Evolutionary conservation across 2,329 filamentous ascomycete genomes (phyloP), one percentile per base, ranked within the genome.

Genomic region (Aspergillus chevalieri): DNA sequence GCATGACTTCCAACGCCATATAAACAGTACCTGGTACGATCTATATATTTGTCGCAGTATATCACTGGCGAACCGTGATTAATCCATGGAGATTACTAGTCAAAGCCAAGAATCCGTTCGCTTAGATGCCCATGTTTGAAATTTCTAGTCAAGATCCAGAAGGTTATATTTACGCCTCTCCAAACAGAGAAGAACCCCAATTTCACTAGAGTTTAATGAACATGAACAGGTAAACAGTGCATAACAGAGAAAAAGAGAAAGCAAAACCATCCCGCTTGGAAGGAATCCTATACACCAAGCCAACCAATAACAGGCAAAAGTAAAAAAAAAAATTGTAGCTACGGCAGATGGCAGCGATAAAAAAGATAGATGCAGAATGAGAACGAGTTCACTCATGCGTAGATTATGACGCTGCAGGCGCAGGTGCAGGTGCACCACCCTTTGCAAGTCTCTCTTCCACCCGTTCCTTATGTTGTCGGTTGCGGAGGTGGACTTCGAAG

Each of bases 401-500:
- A 34, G 17, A 14, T 19, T 17, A 34, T 45, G 21, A 34, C 17
- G 33, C 33, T 6, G 47, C 43, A 26, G 51, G 53, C 26, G 33
- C 48, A 21, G 48, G 14, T 6, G 6, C 51, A 30, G 52, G 43
- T 22, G 43, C 47, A 26, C 48, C 55, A 33, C 34, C 52, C 49
- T 67, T 69, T 4, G 64, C 65, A 15, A 77, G 58, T 19, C 77
- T 71, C 47, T 72, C 70, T 53, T 84, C 80, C 8, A 91, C 87
- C 59, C 80, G 81, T 57, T 88, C 83, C 60, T 85, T 81, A 68
- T 98, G 93, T 47, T 79, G 76, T 41, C 87, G 82, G 69, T 95
- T 96, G 69, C 85, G 88, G 44, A 97, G 76, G 72, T 98, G 93
- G 1, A 94, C 83, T 70, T 95, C 89, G 55, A 98, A 98, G 64